Evolutionary conservation across 1,284 basidiomycete species (phyloP).

Genomic region (Heterobasidion annosum): DNA sequence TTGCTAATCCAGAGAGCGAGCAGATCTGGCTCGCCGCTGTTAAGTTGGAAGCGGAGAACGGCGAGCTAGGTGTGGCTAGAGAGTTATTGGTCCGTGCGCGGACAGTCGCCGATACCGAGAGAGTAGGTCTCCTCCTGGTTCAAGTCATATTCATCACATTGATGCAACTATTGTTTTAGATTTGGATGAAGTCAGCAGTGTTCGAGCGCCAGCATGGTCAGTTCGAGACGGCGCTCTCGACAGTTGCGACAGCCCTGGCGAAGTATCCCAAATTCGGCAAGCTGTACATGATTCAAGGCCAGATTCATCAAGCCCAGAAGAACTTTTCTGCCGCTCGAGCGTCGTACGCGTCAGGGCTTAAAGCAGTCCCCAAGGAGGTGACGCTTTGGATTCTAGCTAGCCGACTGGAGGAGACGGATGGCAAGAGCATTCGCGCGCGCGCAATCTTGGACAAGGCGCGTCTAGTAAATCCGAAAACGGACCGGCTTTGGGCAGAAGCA

Average conservation of each 20-base stretch:
- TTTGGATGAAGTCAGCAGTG: constrained; percentile 97
- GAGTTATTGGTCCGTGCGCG: constrained; percentile 85
- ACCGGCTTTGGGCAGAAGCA: constrained; percentile 85
- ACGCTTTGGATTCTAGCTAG: constrained; percentile 87
- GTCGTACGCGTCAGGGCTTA: constrained; percentile 75
- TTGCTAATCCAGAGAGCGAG: constrained; percentile 94
- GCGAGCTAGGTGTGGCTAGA: constrained; percentile 77
- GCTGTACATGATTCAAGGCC: constrained; percentile 94
- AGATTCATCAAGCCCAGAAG: constrained; percentile 65
- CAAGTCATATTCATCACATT: constrained; percentile 6
- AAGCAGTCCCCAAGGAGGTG: constrained; percentile 75
- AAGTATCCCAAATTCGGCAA: constrained; percentile 88
- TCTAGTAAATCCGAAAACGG: constrained; percentile 76
- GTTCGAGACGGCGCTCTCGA: constrained; percentile 64
- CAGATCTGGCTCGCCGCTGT: constrained; percentile 96
- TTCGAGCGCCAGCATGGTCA: constrained; percentile 88
- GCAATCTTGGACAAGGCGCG: constrained; percentile 88
- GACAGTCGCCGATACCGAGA: constrained; percentile 82
- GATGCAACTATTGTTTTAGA: constrained; percentile 34
- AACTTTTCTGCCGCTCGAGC: constrained; percentile 63
- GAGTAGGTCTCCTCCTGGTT: constrained; percentile 43
- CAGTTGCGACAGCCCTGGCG: constrained; percentile 63
- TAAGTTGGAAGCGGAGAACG: constrained; percentile 92
- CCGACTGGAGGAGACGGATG: constrained; percentile 81
- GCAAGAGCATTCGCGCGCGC: constrained; percentile 89